phyloP scores from a whole-genome alignment of 2,329 filamentous ascomycete genomes.

The Cercospora brassicicola region DNA sequence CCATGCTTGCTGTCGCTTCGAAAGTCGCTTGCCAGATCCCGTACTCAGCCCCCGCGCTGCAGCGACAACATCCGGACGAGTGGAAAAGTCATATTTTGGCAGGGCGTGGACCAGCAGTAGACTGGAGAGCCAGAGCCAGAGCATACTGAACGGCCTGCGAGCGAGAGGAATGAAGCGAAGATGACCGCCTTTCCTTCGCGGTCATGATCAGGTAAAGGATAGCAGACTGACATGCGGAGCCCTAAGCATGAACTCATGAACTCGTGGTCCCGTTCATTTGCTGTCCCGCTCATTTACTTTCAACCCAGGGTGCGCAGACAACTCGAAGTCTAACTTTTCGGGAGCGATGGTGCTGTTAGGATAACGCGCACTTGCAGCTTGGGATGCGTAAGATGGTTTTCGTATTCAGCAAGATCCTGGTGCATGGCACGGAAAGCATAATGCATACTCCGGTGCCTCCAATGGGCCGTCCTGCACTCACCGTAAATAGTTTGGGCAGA shows the following conservation, averaged over 20 bases:
- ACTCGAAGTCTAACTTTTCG: neutral
- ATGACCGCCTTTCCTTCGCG: neutral
- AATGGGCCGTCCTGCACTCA: neutral
- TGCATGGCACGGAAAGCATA: neutral
- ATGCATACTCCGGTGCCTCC: neutral
- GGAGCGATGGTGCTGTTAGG: neutral
- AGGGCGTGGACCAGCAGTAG: neutral
- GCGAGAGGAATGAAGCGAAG: neutral
- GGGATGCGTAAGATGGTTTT: neutral
- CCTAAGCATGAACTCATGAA: too few species aligned
- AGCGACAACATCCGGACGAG: neutral
- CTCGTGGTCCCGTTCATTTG: neutral
- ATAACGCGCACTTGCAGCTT: neutral
- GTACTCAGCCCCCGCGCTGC: neutral
- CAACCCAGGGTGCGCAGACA: neutral
- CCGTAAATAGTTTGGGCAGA: neutral
- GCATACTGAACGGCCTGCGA: neutral
- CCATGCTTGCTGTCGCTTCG: neutral
- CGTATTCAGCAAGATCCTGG: neutral
- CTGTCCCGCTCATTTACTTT: neutral
- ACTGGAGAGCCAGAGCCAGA: neutral
- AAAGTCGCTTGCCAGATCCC: neutral
- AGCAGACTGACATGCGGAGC: neutral
- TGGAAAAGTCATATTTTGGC: neutral
- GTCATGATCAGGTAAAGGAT: neutral